A percentile compares a stretch with the other conserved stretches of the same genome.
These are phyloP conservation scores for Solanum hybrid DNA, from an alignment of 305 asterid species.

Conservation along the genomic window DNA sequence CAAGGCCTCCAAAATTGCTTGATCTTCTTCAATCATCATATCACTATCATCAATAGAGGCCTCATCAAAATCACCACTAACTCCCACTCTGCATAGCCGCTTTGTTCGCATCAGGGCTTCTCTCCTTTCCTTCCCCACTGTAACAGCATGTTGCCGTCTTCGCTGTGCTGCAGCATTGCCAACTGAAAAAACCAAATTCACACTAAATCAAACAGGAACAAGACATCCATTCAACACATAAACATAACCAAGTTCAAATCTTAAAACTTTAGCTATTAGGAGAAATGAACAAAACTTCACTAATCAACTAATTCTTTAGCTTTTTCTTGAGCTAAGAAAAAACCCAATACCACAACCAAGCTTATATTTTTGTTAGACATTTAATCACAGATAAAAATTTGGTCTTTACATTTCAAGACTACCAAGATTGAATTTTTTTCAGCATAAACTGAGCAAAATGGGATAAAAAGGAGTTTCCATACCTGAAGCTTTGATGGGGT, in stretches of 20 bases:
- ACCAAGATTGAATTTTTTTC: neutral
- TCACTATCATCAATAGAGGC: slow-evolving; percentile 33
- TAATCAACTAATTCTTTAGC: neutral
- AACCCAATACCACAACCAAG: neutral
- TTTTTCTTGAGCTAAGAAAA: too few relatives aligned
- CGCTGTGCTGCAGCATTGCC: slow-evolving; percentile 75
- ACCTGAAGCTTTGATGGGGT: slow-evolving; percentile 70
- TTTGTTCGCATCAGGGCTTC: slow-evolving; percentile 82
- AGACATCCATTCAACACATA: neutral
- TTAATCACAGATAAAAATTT: neutral
- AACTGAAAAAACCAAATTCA: slow-evolving; percentile 24
- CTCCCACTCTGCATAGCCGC: slow-evolving; percentile 75
- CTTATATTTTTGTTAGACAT: neutral
- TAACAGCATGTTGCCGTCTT: slow-evolving; percentile 71
- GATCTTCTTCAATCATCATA: slow-evolving; percentile 70
- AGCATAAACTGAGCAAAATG: neutral
- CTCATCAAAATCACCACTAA: slow-evolving; percentile 36
- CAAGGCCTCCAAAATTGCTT: slow-evolving; percentile 60
- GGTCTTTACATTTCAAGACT: neutral
- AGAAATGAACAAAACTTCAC: neutral
- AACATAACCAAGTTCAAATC: neutral
- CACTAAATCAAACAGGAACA: neutral
- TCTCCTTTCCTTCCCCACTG: slow-evolving; percentile 80
- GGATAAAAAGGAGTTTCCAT: neutral
- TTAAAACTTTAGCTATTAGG: neutral